Evolutionary conservation across 2,329 filamentous ascomycete species (phyloP), one percentile per base, ranked within the genome.

Genomic region (Emericellopsis atlantica): DNA sequence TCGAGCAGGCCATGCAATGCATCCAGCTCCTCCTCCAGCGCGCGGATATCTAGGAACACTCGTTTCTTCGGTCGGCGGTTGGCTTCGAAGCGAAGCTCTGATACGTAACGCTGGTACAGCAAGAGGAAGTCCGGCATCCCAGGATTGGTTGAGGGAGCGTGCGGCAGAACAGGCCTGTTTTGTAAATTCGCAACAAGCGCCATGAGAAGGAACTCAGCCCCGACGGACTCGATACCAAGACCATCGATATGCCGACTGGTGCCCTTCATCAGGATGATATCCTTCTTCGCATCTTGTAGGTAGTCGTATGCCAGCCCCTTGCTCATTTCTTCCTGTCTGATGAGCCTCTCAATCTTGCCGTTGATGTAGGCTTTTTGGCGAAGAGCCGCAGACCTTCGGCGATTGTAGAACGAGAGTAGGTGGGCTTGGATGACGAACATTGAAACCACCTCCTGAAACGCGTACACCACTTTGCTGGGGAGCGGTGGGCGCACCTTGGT

Each of bases 21-120:
- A 11, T 44, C 40, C 10, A 50, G 34, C 43, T 51, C 47, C 32
- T 52, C 48, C n/a, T 47, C 41, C 11, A 50, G 42, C 2, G 40
- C 41, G 12, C 43, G 40, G 3, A 52, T 50, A 32, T 47, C 42
- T 2, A 49, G 40, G 34, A 51, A 52, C 4, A 46, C 37, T 3
- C 40, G 36, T 9, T 45, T 32, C 23, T 45, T 44, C 12, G 49
- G 49, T 9, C 44, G 40, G 14, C 41, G 39, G 18, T 36, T 43
- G 8, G 44, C 44, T 7, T 47, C 26, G 32, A 46, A 43, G 3
- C 43, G 42, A 3, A 50, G 44, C 16, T 16, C 8, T n/a, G 39
- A 35, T 11, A 18, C 26, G 16, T 41, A 41, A n/a, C 36, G 12
- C 35, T 24, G 14, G 23, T 48, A 49, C 14, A 48, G 32, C 6